These are phyloP conservation scores for Ganoderma boninense DNA, from an alignment of 1,284 basidiomycete species.

Conservation along the genomic window DNA sequence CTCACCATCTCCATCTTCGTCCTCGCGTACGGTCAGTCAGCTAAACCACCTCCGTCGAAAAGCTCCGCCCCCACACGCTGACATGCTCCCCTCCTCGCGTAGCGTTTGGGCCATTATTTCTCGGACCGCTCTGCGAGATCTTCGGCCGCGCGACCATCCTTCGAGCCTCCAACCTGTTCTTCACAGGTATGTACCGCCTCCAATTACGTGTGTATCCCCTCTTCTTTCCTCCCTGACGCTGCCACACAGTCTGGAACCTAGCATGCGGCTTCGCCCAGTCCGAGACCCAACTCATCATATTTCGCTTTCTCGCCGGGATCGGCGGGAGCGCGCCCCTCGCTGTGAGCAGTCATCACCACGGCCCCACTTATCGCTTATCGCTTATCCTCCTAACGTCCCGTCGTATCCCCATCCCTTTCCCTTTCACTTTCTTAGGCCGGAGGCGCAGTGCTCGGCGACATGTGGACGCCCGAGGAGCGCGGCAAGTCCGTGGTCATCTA, in stretches of 20 bases:
- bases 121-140: constrained; percentile 64
- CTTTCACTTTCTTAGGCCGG: constrained; percentile 51
- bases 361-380: background rate
- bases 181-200: no score
- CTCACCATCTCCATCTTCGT: constrained; percentile 73
- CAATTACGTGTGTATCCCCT: no score
- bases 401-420: no score
- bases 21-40: constrained; percentile 60
- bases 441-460: constrained; percentile 76
- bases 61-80: background rate
- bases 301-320: constrained; percentile 68
- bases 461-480: constrained; percentile 74
- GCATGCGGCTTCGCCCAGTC: no score
- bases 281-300: constrained; percentile 60
- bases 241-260: constrained; percentile 61
- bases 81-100: background rate
- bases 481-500: constrained; percentile 76
- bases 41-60: background rate
- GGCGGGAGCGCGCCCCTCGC: constrained; percentile 69
- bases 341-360: constrained; percentile 40
- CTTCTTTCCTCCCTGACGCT: no score
- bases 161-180: constrained; percentile 61
- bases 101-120: constrained; percentile 60
- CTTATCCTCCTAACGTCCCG: no score
- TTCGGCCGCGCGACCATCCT: constrained; percentile 48